Evolutionary conservation across 2,329 filamentous ascomycete genomes (phyloP), one percentile per base, ranked within the genome.

Genomic region (Colletotrichum godetiae): DNA sequence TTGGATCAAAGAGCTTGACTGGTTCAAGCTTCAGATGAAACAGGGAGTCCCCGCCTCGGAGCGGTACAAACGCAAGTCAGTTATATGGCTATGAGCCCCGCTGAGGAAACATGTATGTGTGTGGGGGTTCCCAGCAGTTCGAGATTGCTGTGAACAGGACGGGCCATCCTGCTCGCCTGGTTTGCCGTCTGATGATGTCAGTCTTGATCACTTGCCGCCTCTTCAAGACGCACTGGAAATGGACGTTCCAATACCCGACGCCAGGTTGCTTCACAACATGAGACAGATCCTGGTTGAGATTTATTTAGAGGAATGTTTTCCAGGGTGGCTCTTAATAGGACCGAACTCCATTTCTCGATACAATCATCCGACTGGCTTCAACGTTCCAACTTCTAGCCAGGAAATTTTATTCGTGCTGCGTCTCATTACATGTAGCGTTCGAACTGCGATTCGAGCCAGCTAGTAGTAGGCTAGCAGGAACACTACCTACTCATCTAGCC

Each of bases 11-110:
- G 13, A 29, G 61, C 37, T 66, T 55, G n/a, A 55, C 24, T 66
- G 67, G 62, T 55, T 65, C 55, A 70, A 70, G 61, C 55, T 67
- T 67, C 68, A 56, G 62, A 71, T 71, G 68, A 71, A 71, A 71
- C 68, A 55, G n/a, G 62, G 56, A 67, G 49, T n/a, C 33, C 56
- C 19, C 22, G 46, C 56, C 33, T 33, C 29, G 15, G 4, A 7
- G 15, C 49, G 55, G 19, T 35, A 13, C 29, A 33, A 6, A 35
- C 11, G 7, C 33, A 62, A 60, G 7, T 15, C 55, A 53, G n/a
- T 29, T 22, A 24, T n/a, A 15, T 33, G 24, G 27, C 19, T 5
- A n/a, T n/a, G 8, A 10, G n/a, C 33, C 24, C 61, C 35, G 42
- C 37, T 49, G 31, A 46, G 46, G 46, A 71, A 67, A 49, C 46